Percentiles rank a stretch among this genome's conserved stretches.
phyloP scores from a whole-genome alignment of 1,139 yeast species.

The Pichia sp. region DNA sequence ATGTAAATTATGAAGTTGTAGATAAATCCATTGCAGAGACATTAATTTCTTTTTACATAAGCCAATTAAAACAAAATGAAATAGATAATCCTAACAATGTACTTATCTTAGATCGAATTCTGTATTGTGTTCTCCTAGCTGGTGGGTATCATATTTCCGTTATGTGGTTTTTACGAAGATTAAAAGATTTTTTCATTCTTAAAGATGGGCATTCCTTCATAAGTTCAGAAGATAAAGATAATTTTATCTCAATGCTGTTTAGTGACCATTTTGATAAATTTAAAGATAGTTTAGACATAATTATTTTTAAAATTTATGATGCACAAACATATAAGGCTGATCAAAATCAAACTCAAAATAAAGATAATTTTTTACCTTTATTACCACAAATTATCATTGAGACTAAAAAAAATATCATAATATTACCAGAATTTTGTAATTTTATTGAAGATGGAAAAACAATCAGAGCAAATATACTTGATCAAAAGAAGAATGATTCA shows the following conservation, averaged over 20 bases:
- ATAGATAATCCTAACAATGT: constrained; percentile 36
- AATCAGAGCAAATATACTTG: constrained; percentile 1
- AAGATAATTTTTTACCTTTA: too few relatives aligned
- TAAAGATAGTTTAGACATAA: not conserved
- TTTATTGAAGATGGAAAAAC: constrained; percentile 3
- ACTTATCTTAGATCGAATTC: constrained; percentile 32
- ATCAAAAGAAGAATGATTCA: not conserved
- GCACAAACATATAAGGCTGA: constrained; percentile 3
- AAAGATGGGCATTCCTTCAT: constrained; percentile 20
- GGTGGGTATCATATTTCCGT: constrained; percentile 41
- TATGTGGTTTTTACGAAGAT: constrained; percentile 37
- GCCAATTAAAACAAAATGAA: constrained; percentile 29
- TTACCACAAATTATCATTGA: constrained; percentile 10
- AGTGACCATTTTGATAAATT: constrained; percentile 1
- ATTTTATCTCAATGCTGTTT: not conserved
- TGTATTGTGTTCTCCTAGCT: constrained; percentile 37
- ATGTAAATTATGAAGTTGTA: not conserved
- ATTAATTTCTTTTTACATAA: constrained; percentile 33
- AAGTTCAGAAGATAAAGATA: constrained; percentile 20
- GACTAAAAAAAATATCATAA: not conserved
- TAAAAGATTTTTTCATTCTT: constrained; percentile 28
- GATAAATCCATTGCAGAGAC: constrained; percentile 25
- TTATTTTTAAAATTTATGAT: constrained; percentile 4
- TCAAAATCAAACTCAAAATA: too few relatives aligned
- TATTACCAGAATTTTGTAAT: constrained; percentile 9